A percentile compares a stretch with the other conserved stretches of the same genome.
Conservation (phyloP, 345 rosid genomes). For the Populus euphratica region DNA sequence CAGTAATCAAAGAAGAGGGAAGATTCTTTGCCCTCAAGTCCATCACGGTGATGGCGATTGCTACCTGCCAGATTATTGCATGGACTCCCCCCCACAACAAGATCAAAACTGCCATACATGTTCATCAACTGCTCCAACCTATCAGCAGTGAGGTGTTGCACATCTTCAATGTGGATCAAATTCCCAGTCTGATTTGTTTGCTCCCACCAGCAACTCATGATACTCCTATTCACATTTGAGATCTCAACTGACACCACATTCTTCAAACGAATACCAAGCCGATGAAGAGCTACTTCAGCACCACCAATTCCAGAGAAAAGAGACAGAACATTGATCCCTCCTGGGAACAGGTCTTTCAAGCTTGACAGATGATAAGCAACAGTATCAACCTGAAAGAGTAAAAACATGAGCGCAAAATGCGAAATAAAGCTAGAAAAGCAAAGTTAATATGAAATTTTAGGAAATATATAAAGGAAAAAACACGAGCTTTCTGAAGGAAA, state of each 20-base stretch:
- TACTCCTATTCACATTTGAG: slow-evolving; percentile 54
- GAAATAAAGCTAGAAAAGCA: neutral
- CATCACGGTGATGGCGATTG: slow-evolving; percentile 63
- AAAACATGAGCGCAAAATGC: neutral
- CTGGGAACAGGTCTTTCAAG: slow-evolving; percentile 54
- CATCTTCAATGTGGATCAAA: slow-evolving; percentile 49
- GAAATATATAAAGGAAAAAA: neutral
- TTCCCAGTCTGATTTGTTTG: slow-evolving; percentile 85
- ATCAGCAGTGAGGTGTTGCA: slow-evolving; percentile 43
- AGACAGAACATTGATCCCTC: slow-evolving; percentile 67
- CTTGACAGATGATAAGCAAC: slow-evolving; percentile 87
- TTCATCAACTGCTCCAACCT: slow-evolving; percentile 47
- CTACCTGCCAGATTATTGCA: slow-evolving; percentile 92
- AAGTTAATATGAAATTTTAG: neutral
- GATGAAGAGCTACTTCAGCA: slow-evolving; percentile 82
- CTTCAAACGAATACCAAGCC: slow-evolving; percentile 64
- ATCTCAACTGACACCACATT: slow-evolving; percentile 74
- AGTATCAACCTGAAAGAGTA: slow-evolving; percentile 67
- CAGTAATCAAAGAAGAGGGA: slow-evolving; percentile 68
- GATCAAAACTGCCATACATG: slow-evolving; percentile 71
- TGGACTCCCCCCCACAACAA: slow-evolving; percentile 86
- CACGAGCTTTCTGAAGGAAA: too few relatives aligned
- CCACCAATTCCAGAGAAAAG: slow-evolving; percentile 96
- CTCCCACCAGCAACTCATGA: slow-evolving; percentile 74
- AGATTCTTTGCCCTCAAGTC: slow-evolving; percentile 83